Percentiles rank a stretch among this genome's conserved stretches.
phyloP scores from a whole-genome alignment of 2,329 filamentous ascomycete species.

The Neonectria ditissima region DNA sequence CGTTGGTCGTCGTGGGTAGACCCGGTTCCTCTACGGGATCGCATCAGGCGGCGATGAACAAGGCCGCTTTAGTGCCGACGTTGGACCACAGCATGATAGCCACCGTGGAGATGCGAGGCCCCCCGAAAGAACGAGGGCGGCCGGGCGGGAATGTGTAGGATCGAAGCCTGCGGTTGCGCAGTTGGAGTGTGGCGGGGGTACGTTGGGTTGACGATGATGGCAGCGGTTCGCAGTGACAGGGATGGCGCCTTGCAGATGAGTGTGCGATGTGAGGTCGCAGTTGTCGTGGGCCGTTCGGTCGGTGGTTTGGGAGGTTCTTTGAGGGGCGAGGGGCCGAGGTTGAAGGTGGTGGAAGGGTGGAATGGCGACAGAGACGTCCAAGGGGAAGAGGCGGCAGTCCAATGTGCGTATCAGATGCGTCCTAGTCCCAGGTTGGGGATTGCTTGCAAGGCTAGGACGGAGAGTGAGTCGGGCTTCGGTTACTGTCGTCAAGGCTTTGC shows the following conservation, averaged over 20 bases:
- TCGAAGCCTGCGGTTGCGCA: neutral
- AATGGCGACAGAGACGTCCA: neutral
- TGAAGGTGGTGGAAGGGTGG: neutral
- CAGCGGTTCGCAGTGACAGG: neutral
- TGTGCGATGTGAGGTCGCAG: neutral
- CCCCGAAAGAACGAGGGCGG: conserved; percentile 37
- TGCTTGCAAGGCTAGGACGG: conserved; percentile 10
- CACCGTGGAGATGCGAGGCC: conserved; percentile 35
- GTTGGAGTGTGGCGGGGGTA: neutral
- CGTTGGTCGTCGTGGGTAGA: conserved; percentile 29
- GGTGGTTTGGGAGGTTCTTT: neutral
- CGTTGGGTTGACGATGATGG: neutral
- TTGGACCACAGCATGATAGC: conserved; percentile 44
- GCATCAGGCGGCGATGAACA: conserved; percentile 40
- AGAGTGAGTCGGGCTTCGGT: conserved; percentile 16
- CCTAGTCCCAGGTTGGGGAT: conserved; percentile 12
- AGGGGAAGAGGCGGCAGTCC: conserved; percentile 2
- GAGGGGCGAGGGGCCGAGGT: neutral
- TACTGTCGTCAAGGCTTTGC: conserved; percentile 21
- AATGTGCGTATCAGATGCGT: conserved; percentile 12
- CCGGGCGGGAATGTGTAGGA: conserved; percentile 1
- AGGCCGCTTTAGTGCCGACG: conserved; percentile 42
- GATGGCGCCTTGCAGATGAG: conserved; percentile 1
- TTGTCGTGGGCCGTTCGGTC: conserved; percentile 7
- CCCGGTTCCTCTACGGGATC: conserved; percentile 33